Evolutionary conservation across 176 grass and related monocot species (phyloP).

Genomic region (Paspalum vaginatum): DNA sequence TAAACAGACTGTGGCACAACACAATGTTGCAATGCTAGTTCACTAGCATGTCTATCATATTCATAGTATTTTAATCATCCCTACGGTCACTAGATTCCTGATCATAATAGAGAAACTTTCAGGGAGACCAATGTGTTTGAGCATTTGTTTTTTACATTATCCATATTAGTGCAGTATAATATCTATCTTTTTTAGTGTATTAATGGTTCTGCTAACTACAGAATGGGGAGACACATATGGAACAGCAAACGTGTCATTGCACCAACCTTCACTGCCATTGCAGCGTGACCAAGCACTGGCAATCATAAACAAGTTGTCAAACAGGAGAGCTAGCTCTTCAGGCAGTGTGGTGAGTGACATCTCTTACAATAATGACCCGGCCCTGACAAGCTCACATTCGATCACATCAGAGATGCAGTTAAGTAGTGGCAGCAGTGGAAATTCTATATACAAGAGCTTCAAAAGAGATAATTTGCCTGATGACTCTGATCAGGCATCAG

Average conservation of each 20-base stretch:
- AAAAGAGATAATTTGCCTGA: slow-evolving; percentile 28
- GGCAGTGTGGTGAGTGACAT: slow-evolving; percentile 28
- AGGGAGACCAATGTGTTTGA: not conserved
- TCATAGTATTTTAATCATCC: not conserved
- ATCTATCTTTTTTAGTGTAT: not conserved
- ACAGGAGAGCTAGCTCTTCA: slow-evolving; percentile 39
- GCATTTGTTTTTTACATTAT: slow-evolving; percentile 17
- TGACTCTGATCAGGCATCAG: slow-evolving; percentile 30
- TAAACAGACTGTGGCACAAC: not conserved
- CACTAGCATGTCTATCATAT: not conserved
- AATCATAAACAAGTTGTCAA: slow-evolving; percentile 50
- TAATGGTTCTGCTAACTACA: slow-evolving; percentile 22
- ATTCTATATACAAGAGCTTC: slow-evolving; percentile 56
- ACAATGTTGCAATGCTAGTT: not conserved
- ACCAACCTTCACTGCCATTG: slow-evolving; percentile 47
- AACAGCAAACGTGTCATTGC: slow-evolving; percentile 29
- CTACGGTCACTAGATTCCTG: not conserved
- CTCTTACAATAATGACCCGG: slow-evolving; percentile 29
- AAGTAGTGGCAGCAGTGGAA: slow-evolving; percentile 53
- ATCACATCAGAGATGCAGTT: slow-evolving; percentile 7
- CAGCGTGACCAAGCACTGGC: slow-evolving; percentile 59
- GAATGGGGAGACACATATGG: slow-evolving; percentile 53
- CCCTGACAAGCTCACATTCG: slow-evolving; percentile 36
- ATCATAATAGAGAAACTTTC: not conserved
- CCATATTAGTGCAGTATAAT: slow-evolving; percentile 12